Conservation (phyloP, 345 rosid species). For the Syzygium oleosum region DNA sequence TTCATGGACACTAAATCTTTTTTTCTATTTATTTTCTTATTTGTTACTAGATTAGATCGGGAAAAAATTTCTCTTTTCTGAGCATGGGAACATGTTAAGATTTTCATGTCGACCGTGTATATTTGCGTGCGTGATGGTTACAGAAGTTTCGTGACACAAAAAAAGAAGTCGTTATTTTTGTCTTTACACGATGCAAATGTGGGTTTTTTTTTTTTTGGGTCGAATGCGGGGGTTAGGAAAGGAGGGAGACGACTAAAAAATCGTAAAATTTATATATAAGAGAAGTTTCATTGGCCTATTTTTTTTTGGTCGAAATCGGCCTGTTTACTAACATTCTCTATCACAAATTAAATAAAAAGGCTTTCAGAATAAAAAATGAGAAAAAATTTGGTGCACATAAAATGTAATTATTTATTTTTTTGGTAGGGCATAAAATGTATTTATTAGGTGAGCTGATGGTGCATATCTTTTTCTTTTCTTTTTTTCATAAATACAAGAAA, state of each 20-base stretch:
- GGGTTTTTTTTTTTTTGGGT: no score
- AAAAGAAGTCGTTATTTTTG: no score
- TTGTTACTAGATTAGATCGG: no score
- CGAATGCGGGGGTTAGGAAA: background rate
- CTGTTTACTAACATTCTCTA: background rate
- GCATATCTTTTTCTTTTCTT: background rate
- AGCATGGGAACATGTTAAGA: no score
- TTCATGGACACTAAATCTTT: background rate
- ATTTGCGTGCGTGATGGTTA: no score
- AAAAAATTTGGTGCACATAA: background rate
- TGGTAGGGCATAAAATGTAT: background rate
- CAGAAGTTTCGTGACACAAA: no score
- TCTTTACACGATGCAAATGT: fast-evolving
- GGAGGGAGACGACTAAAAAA: background rate
- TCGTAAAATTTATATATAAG: fast-evolving
- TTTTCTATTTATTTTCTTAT: background rate
- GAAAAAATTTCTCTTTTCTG: no score
- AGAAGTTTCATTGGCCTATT: fast-evolving
- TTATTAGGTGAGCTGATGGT: background rate
- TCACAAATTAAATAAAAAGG: background rate
- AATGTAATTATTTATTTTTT: no score
- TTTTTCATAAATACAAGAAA: no score
- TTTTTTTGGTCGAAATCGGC: no score
- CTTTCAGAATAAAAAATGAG: background rate
- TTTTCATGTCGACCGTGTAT: no score